phyloP scores from a whole-genome alignment of 306 rosid species.

The Pachyrhizus erosus region DNA sequence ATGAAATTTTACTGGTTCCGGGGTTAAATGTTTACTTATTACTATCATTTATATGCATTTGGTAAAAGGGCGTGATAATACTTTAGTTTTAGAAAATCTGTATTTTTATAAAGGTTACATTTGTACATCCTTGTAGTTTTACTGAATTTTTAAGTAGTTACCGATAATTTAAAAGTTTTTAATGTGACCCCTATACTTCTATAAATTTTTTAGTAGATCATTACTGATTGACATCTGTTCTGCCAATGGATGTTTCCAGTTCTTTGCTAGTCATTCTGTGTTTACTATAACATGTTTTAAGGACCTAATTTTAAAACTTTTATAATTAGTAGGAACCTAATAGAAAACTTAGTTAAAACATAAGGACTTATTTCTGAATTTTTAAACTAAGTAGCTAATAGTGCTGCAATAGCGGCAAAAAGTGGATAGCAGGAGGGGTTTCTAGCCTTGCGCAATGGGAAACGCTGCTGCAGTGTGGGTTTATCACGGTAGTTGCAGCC shows the following conservation, averaged over 20 bases:
- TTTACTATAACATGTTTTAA: not conserved
- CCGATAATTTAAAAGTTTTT: too few species aligned
- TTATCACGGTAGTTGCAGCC: too few species aligned
- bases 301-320: not conserved
- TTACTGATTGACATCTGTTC: not conserved
- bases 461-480: not conserved
- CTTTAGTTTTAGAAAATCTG: not conserved
- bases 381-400: not conserved
- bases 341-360: not conserved
- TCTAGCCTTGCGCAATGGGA: not conserved
- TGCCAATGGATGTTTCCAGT: not conserved
- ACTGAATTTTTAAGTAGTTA: too few species aligned
- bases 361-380: not conserved
- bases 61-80: not conserved
- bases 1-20: not conserved
- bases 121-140: too few species aligned
- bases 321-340: not conserved
- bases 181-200: too few species aligned
- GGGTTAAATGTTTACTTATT: conserved; percentile 9
- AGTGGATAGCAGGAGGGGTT: not conserved
- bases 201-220: not conserved
- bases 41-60: not conserved
- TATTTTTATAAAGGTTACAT: too few species aligned
- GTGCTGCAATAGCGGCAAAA: too few species aligned
- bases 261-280: not conserved